Base-by-base conservation (phyloP, 768 basidiomycete species). In the Chlorophyllum brunneum region DNA sequence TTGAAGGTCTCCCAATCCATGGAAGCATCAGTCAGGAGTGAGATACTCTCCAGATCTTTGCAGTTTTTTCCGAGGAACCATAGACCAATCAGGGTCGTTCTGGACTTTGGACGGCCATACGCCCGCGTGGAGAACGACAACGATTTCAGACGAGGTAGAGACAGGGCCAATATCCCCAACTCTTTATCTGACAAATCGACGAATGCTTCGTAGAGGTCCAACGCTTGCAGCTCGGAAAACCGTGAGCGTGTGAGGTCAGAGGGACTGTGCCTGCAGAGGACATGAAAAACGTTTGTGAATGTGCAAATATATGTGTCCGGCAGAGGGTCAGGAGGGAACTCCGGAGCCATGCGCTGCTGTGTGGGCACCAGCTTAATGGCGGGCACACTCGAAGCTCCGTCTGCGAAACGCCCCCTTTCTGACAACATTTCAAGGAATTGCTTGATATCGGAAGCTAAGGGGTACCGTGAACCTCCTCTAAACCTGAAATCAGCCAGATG, bases 231-330 rank as follows among this genome's bases (percentile, higher is more conserved):
- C 10, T 50, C 20, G 37, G 48, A 39, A 37, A 40, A 31, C 9
- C 48, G 38, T 13, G 48, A 31, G 29, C 29, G 38, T 5, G 38
- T 22, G 30, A 27, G 20, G 37, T 39, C 4, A 5, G 26, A 29
- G 11, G 27, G n/a, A 15, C 22, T 16, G 2, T 37, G 48, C 10
- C 30, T 11, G 20, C 38, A 31, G 16, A 50, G 39, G 7, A 31
- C 10, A 16, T 50, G 20, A 6, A 50, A 18, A 15, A 38, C 26
- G 26, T 50, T 50, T 27, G 20, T 6, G 15, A 50, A 50, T 15
- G 48, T 50, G 20, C 47, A 48, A 27, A 48, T 48, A 16, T 39
- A 13, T 26, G n/a, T n/a, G n/a, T n/a, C n/a, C n/a, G 47, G 47
- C 8, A 37, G 36, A 16, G 47, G 33, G 4, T 8, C 23, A 2